Percentiles rank a stretch among this genome's conserved stretches.
phyloP scores from a whole-genome alignment of 2,329 filamentous ascomycete species.

The Alternaria metachromatica region DNA sequence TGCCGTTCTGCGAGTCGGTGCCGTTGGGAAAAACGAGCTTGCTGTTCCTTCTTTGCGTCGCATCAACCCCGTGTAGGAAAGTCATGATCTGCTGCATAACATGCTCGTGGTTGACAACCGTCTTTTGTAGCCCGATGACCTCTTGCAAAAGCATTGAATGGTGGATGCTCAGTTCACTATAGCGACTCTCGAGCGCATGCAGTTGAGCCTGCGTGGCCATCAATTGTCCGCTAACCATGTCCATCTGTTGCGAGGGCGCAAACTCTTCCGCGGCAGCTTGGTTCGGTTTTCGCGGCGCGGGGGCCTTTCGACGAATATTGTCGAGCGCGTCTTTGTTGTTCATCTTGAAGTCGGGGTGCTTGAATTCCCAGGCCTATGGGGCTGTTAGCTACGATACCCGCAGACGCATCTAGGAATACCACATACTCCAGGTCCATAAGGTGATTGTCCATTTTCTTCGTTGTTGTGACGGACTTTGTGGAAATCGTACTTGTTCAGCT shows the following conservation, averaged over 20 bases:
- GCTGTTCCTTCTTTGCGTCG: conserved; percentile 68
- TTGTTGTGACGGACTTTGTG: conserved; percentile 95
- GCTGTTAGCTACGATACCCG: conserved; percentile 20
- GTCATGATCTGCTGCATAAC: conserved; percentile 75
- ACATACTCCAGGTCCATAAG: conserved; percentile 77
- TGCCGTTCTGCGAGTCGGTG: conserved; percentile 51
- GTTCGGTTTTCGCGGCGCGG: conserved; percentile 79
- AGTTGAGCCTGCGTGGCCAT: conserved; percentile 92
- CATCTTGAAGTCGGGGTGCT: conserved; percentile 92
- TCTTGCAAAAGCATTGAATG: conserved; percentile 70
- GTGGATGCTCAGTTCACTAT: conserved; percentile 75
- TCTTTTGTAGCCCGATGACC: conserved; percentile 69
- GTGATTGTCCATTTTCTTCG: conserved; percentile 81
- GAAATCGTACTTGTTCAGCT: conserved; percentile 97
- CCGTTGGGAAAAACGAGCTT: conserved; percentile 51
- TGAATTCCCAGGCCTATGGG: conserved; percentile 87
- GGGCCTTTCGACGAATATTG: conserved; percentile 94
- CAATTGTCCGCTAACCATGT: conserved; percentile 85
- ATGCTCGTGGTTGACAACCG: conserved; percentile 74
- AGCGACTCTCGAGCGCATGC: conserved; percentile 83
- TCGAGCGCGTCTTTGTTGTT: conserved; percentile 97
- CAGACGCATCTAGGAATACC: not conserved
- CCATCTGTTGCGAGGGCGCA: conserved; percentile 84
- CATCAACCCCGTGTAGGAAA: conserved; percentile 69
- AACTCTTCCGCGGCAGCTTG: conserved; percentile 66